Evolutionary conservation across 1,284 basidiomycete genomes (phyloP), one percentile per base, ranked within the genome.

Genomic region (Ceratobasidium sp.): DNA sequence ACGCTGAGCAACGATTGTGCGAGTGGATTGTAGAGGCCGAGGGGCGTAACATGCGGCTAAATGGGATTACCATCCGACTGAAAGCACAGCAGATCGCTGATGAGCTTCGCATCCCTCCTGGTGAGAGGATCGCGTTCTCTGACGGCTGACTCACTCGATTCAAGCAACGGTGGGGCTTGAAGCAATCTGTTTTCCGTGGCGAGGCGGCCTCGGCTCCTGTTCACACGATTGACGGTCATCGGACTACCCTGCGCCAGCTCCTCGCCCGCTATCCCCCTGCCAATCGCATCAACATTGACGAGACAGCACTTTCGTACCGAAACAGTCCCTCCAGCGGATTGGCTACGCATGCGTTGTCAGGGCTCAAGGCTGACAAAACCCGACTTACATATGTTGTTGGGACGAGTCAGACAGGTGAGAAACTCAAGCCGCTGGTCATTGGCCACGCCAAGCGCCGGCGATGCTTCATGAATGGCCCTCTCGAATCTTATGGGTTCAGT

Each of bases 241-340:
- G 47, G 31, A 6, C 26, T 3, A 53, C 53, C 53, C 49, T 68
- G 35, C 37, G 23, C n/a, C 58, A 56, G 54, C 20, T 47, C 17
- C 47, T 77, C 83, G 2, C 66, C 83, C 7, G 56, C 67, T n/a
- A 61, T 76, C 17, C 86, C 80, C 76, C 45, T 77, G 1, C 77
- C 76, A 1, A 86, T 78, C 10, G 47, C 1, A 83, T 80, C 37
- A 86, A 86, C 77, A 79, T 82, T 68, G 85, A 86, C 77, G 83
- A 86, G 71, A 83, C 82, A n/a, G 79, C 82, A 15, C 78, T 84
- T 23, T 85, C 33, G 75, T 64, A 58, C 67, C 75, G 75, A 66
- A 77, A 80, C 58, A 80, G 81, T 4, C 84, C 82, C 20, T 82
- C 84, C 71, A 78, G 81, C 51, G 81, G 82, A 4, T 80, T 84